Percentiles rank a stretch among this genome's conserved stretches.
These are phyloP conservation scores for Nakazawaea ambrosiae DNA, from an alignment of 805 yeast species.

Conservation along the genomic window DNA sequence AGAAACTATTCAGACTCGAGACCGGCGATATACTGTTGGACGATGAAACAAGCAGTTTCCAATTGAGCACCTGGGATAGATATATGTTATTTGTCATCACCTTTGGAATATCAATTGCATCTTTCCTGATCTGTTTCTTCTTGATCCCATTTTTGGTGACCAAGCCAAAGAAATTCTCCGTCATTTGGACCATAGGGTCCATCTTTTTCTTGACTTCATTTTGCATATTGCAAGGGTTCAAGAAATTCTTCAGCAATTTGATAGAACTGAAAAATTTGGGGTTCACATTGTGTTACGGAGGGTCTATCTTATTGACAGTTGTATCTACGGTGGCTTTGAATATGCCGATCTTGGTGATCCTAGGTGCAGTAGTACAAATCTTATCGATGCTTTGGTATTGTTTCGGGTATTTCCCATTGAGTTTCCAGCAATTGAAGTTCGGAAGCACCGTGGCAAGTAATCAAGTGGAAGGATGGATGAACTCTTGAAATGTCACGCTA, in stretches of 20 bases:
- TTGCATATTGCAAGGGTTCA: conserved; percentile 76
- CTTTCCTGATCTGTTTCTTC: conserved; percentile 44
- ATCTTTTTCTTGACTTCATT: conserved; percentile 38
- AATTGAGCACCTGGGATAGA: conserved; percentile 38
- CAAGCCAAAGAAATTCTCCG: conserved; percentile 37
- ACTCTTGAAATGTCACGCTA: conserved; percentile 8
- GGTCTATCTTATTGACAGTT: conserved; percentile 64
- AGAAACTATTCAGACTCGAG: conserved; percentile 10
- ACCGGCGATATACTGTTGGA: conserved; percentile 24
- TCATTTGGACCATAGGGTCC: conserved; percentile 40
- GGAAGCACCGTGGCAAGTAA: conserved; percentile 41
- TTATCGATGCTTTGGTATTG: conserved; percentile 79
- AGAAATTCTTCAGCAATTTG: conserved; percentile 61
- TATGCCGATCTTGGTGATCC: conserved; percentile 60
- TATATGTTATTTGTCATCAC: conserved; percentile 70
- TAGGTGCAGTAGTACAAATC: conserved; percentile 64
- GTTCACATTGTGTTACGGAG: conserved; percentile 67
- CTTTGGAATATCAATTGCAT: conserved; percentile 58
- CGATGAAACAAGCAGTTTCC: conserved; percentile 34
- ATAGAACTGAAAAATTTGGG: conserved; percentile 63
- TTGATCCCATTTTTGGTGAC: conserved; percentile 34
- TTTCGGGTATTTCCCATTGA: conserved; percentile 87
- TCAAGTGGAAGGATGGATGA: conserved; percentile 22
- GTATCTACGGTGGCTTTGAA: conserved; percentile 59
- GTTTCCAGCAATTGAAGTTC: conserved; percentile 61